Conservation (phyloP, 768 basidiomycete genomes). For the Leucosporidium yakuticum region DNA sequence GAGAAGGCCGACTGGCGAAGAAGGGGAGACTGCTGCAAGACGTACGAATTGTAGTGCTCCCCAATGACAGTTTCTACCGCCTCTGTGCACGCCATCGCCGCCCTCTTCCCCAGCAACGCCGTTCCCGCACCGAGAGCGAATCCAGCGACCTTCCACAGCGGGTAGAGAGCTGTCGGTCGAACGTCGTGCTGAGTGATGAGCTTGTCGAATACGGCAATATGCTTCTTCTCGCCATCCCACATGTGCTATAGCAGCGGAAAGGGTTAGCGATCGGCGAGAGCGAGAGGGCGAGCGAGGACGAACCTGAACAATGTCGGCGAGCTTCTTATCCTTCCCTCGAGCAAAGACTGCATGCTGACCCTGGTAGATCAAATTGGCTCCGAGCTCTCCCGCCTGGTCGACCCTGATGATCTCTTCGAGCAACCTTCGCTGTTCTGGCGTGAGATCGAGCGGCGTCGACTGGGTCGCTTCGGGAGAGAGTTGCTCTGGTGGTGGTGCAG, state of each 20-base stretch:
- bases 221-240: constrained; percentile 96
- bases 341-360: constrained; percentile 71
- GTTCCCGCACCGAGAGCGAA: constrained; percentile 80
- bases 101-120: constrained; percentile 80
- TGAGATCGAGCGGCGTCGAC: constrained; percentile 35
- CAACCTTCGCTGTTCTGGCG: constrained; percentile 36
- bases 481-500: neutral
- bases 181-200: constrained; percentile 74
- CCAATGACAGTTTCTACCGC: constrained; percentile 97
- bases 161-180: constrained; percentile 74
- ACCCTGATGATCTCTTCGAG: constrained; percentile 58
- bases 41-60: constrained; percentile 96
- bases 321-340: constrained; percentile 47
- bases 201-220: constrained; percentile 77
- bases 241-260: constrained; percentile 59
- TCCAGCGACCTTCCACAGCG: constrained; percentile 78
- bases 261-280: neutral
- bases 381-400: constrained; percentile 92
- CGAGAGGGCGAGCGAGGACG: constrained; percentile 39
- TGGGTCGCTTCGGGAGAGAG: neutral
- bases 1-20: neutral
- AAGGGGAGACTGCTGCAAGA: constrained; percentile 24
- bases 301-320: constrained; percentile 67
- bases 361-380: constrained; percentile 90
- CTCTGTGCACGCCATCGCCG: constrained; percentile 97